Evolutionary conservation across 2,329 filamentous ascomycete species (phyloP), one percentile per base, ranked within the genome.

Genomic region (Chaetoscypha palmicola): DNA sequence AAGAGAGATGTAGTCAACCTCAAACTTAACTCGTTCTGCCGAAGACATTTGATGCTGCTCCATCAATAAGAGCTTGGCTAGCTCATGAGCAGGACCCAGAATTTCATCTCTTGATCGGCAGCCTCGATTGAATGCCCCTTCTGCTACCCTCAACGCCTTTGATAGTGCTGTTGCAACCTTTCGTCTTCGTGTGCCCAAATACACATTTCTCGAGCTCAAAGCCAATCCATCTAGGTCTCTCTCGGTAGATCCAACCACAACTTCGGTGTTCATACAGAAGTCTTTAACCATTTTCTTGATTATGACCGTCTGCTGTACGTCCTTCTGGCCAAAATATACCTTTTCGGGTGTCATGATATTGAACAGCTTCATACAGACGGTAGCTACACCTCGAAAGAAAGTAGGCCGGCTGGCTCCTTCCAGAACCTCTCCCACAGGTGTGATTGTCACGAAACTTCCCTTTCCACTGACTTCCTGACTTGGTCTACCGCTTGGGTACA

Each of bases 321-420:
- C 92, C 68, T 98, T 98, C 65, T 97, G 92, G 3, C 92, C 92
- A 69, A 98, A 96, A 67, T 95, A 92, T 4, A 88, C 86, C 34
- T 76, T 76, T 45, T 90, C 83, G 3, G 87, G 83, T 52, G 79
- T 73, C 35, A 87, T 81, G 43, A 89, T 86, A 59, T 90, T 90
- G 68, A 94, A 91, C 11, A 94, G 68, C 67, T 94, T 98, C 77
- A 91, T 92, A 68, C 90, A 96, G 2, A 98, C 84, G 1, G 92
- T 98, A 16, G 92, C 90, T 24, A 98, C 92, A 30, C 92, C 92
- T 38, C 92, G 77, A 68, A 98, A 98, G 66, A 98, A 98, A 33
- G 94, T 94, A 2, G 92, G 92, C 12, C 92, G 73, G 35, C 82
- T 88, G 3, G 77, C 76, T 12, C 92, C 92, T 68, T 98, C 92